Evolutionary conservation across 1,139 yeast genomes (phyloP).

Genomic region (Debaryomycetaceae sp.): DNA sequence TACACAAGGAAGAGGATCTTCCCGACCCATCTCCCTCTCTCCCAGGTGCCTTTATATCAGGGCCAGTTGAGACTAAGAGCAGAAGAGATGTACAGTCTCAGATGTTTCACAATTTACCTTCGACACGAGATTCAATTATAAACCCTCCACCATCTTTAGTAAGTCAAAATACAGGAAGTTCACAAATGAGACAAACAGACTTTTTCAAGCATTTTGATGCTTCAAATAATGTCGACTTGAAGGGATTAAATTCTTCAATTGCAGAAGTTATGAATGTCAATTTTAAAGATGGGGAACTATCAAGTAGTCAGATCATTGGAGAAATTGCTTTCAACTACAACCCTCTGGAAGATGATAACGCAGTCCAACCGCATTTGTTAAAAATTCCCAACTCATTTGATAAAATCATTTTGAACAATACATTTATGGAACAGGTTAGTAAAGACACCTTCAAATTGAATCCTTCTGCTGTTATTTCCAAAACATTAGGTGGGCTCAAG

Average conservation of each 20-base stretch:
- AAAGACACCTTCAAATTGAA: conserved; percentile 26
- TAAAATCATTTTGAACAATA: conserved; percentile 40
- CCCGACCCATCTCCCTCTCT: conserved; percentile 3
- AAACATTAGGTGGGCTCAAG: conserved; percentile 73
- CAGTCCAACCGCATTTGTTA: conserved; percentile 17
- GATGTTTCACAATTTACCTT: conserved; percentile 49
- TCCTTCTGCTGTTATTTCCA: conserved; percentile 41
- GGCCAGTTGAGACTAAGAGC: conserved; percentile 1
- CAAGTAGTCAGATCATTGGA: conserved; percentile 64
- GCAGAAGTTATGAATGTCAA: conserved; percentile 80
- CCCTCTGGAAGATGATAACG: conserved; percentile 14
- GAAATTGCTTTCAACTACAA: conserved; percentile 75
- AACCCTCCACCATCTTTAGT: conserved; percentile 13
- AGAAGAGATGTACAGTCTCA: conserved; percentile 53
- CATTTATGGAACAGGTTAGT: conserved; percentile 35
- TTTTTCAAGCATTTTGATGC: conserved; percentile 45
- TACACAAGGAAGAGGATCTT: conserved; percentile 15
- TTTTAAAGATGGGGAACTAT: conserved; percentile 61
- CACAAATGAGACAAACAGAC: conserved; percentile 28
- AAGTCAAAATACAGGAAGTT: conserved; percentile 34
- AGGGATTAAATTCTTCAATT: conserved; percentile 73
- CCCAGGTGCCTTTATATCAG: neutral
- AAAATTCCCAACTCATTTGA: conserved; percentile 31
- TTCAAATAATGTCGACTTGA: conserved; percentile 36
- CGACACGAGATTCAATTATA: conserved; percentile 35